A percentile compares a stretch with the other conserved stretches of the same genome.
Evolutionary conservation across 768 basidiomycete species (phyloP).

Genomic region (Lactarius hengduanensis): DNA sequence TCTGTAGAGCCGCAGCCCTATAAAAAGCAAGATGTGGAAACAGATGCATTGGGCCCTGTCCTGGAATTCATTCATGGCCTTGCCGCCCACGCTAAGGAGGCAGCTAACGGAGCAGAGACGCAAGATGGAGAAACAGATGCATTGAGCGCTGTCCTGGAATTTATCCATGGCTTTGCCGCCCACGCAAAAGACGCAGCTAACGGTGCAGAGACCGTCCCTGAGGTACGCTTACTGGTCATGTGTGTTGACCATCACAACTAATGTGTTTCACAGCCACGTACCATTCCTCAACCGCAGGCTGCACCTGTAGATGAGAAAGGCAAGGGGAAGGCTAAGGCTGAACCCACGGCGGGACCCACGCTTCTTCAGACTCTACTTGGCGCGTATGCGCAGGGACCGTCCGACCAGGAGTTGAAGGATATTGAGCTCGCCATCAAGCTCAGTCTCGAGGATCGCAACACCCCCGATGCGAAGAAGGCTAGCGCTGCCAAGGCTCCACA

Average conservation of each 20-base stretch:
- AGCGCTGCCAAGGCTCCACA: neutral
- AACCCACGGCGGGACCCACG: neutral
- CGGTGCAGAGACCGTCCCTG: neutral
- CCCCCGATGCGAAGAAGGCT: conserved; percentile 5
- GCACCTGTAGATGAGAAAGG: neutral
- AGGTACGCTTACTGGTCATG: neutral
- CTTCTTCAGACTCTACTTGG: neutral
- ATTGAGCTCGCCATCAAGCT: conserved; percentile 15
- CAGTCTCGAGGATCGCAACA: conserved; percentile 20
- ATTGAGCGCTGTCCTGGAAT: neutral
- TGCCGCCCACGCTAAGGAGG: neutral
- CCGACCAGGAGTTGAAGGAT: conserved; percentile 16
- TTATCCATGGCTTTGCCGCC: conserved; percentile 4
- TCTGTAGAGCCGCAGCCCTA: neutral
- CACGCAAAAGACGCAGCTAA: neutral
- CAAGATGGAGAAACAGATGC: neutral
- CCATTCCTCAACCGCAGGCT: neutral
- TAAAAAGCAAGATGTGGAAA: neutral
- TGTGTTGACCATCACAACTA: neutral
- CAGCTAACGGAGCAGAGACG: neutral
- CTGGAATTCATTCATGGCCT: conserved; percentile 10
- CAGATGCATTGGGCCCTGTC: neutral
- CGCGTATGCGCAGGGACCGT: neutral
- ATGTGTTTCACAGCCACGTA: neutral
- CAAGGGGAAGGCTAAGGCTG: conserved; percentile 9